Conservation (phyloP, 768 basidiomycete genomes). For the Leccinum subgranulosum region DNA sequence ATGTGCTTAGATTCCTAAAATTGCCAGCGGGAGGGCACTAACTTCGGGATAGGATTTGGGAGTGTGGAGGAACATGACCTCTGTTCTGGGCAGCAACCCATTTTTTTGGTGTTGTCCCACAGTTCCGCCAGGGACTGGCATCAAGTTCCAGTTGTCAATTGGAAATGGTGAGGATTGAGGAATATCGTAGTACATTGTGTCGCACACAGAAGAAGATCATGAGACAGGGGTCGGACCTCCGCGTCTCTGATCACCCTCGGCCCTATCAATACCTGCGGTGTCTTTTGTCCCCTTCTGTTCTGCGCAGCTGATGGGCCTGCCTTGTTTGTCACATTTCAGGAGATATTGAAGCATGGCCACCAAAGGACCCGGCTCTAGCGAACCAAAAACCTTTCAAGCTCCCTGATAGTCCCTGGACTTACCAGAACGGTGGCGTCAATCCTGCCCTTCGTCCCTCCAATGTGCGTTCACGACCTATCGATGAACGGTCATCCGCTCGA, state of each 20-base stretch:
- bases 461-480: constrained; percentile 32
- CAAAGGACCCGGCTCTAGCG: constrained; percentile 52
- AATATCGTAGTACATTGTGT: constrained; percentile 27
- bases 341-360: constrained; percentile 62
- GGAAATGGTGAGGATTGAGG: constrained; percentile 74
- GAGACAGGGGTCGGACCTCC: not conserved
- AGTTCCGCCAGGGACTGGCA: constrained; percentile 61
- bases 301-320: constrained; percentile 8
- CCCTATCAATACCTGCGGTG: constrained; percentile 6
- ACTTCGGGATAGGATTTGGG: constrained; percentile 68
- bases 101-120: constrained; percentile 86
- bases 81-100: constrained; percentile 73
- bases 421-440: constrained; percentile 73
- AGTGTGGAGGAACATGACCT: constrained; percentile 61
- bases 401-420: constrained; percentile 79
- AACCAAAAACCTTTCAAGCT: constrained; percentile 43
- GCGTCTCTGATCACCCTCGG: not conserved
- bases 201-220: constrained; percentile 5
- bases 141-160: constrained; percentile 70
- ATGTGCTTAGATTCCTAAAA: constrained; percentile 26
- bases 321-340: constrained; percentile 25
- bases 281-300: not conserved
- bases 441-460: constrained; percentile 70
- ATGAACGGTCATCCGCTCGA: constrained; percentile 20
- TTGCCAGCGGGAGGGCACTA: constrained; percentile 3